Percentiles rank a stretch among this genome's conserved stretches.
phyloP scores from a whole-genome alignment of 257 asterid genomes.

The Perilla frutescens region DNA sequence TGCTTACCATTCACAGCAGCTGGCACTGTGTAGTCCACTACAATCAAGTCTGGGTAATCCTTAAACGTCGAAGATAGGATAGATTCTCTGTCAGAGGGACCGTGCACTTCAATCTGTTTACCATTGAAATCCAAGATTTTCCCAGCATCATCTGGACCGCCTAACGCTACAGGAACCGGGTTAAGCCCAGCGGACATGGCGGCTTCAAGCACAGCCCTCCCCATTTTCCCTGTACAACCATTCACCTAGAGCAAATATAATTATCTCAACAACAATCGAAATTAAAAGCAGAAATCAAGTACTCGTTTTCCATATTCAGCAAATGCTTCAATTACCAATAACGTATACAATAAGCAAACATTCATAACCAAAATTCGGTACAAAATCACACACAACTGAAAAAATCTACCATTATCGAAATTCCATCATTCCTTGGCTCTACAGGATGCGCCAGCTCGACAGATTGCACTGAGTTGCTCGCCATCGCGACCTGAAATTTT shows the following conservation, averaged over 20 bases:
- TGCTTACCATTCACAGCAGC: conserved; percentile 79
- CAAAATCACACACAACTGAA: conserved; percentile 15
- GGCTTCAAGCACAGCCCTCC: conserved; percentile 92
- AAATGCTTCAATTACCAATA: neutral
- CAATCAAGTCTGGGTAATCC: conserved; percentile 71
- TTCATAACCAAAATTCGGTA: neutral
- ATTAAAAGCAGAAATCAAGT: conserved; percentile 1
- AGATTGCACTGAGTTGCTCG: conserved; percentile 37
- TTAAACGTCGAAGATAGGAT: conserved; percentile 52
- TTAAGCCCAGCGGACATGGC: conserved; percentile 84
- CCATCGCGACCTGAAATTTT: conserved; percentile 41
- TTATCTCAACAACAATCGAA: conserved; percentile 4
- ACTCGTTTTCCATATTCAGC: neutral
- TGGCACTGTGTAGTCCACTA: conserved; percentile 89
- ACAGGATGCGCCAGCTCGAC: conserved; percentile 24
- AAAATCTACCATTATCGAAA: conserved; percentile 57
- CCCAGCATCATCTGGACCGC: conserved; percentile 77
- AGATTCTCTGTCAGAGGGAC: conserved; percentile 65
- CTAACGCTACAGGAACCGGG: conserved; percentile 77
- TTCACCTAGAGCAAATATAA: conserved; percentile 61
- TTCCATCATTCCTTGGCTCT: conserved; percentile 36
- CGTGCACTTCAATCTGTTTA: conserved; percentile 70
- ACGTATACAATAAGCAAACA: conserved; percentile 7
- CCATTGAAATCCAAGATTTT: conserved; percentile 68
- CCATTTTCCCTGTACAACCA: conserved; percentile 94